These are phyloP conservation scores for Magnaporthiopsis incrustans DNA, from an alignment of 2,329 filamentous ascomycete genomes.

Conservation along the genomic window DNA sequence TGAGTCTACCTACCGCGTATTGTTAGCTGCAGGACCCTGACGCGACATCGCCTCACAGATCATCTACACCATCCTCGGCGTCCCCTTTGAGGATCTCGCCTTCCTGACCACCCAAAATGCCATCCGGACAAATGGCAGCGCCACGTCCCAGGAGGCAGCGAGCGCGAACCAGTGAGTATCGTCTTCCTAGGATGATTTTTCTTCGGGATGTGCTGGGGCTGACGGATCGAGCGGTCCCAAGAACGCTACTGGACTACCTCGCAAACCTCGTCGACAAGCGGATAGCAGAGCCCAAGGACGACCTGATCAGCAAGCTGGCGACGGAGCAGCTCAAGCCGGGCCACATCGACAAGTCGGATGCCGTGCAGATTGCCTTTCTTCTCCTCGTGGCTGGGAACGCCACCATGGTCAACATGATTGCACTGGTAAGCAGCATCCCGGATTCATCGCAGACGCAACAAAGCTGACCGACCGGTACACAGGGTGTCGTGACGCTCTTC, in stretches of 20 bases:
- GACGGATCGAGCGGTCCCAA: slow-evolving; percentile 7
- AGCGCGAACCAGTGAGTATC: slow-evolving; percentile 30
- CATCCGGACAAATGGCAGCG: slow-evolving; percentile 37
- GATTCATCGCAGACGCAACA: no score
- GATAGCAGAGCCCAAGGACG: slow-evolving; percentile 29
- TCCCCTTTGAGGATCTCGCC: slow-evolving; percentile 37
- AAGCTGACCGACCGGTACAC: not conserved
- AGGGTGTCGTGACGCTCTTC: slow-evolving; percentile 36
- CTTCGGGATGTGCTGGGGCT: not conserved
- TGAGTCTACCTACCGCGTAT: slow-evolving; percentile 15
- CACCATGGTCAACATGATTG: slow-evolving; percentile 44
- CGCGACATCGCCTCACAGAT: slow-evolving; percentile 21
- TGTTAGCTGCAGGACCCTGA: not conserved
- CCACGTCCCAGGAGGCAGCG: slow-evolving; percentile 36
- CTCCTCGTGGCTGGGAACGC: slow-evolving; percentile 43
- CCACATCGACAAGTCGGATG: slow-evolving; percentile 29
- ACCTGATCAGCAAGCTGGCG: slow-evolving; percentile 37
- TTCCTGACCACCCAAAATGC: slow-evolving; percentile 37
- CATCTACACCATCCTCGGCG: slow-evolving; percentile 41
- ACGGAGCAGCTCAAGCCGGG: slow-evolving; percentile 31
- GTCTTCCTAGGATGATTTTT: no score
- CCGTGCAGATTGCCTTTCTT: slow-evolving; percentile 40
- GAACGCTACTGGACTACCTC: slow-evolving; percentile 37
- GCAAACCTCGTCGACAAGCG: slow-evolving; percentile 29
- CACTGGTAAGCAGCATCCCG: slow-evolving; percentile 23